Evolutionary conservation across 2,329 filamentous ascomycete genomes (phyloP).

Genomic region (Dactylella cylindrospora): DNA sequence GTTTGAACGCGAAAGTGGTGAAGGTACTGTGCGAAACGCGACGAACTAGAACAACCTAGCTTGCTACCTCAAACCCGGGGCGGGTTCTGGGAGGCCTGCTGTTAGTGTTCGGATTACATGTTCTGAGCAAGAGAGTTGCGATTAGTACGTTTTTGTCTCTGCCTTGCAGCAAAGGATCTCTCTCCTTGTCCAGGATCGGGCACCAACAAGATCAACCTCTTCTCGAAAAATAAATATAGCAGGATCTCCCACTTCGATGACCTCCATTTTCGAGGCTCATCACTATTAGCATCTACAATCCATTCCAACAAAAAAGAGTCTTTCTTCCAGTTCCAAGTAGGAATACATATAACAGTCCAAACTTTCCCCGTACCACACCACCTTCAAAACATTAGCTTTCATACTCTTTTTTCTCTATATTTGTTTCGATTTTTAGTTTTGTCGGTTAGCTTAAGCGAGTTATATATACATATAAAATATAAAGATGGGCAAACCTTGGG

Average conservation of each 20-base stretch:
- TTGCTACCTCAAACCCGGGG: constrained; percentile 28
- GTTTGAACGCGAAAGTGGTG: constrained; percentile 40
- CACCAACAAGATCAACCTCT: neutral
- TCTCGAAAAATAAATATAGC: constrained; percentile 39
- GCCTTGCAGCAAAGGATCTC: constrained; percentile 41
- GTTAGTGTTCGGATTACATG: constrained; percentile 16
- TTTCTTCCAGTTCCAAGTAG: neutral
- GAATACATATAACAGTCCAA: constrained; percentile 24
- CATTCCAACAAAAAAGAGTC: constrained; percentile 5
- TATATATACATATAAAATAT: constrained; percentile 28
- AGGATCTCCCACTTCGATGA: constrained; percentile 32
- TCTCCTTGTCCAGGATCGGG: constrained; percentile 33
- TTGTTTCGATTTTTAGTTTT: neutral
- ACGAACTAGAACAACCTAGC: too few species aligned
- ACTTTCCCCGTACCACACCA: constrained; percentile 5
- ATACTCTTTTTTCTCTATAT: neutral
- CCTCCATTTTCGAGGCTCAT: constrained; percentile 38
- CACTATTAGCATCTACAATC: constrained; percentile 29
- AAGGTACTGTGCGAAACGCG: constrained; percentile 39
- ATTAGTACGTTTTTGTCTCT: constrained; percentile 36
- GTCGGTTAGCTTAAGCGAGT: constrained; percentile 12
- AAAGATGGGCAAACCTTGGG: constrained; percentile 44
- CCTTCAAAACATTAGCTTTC: constrained; percentile 2
- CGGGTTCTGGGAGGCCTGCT: constrained; percentile 37
- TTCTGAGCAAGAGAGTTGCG: constrained; percentile 31